Percentiles rank a stretch among this genome's conserved stretches.
Conservation (phyloP, 768 basidiomycete species). For the Xerocomellus amylosporus region DNA sequence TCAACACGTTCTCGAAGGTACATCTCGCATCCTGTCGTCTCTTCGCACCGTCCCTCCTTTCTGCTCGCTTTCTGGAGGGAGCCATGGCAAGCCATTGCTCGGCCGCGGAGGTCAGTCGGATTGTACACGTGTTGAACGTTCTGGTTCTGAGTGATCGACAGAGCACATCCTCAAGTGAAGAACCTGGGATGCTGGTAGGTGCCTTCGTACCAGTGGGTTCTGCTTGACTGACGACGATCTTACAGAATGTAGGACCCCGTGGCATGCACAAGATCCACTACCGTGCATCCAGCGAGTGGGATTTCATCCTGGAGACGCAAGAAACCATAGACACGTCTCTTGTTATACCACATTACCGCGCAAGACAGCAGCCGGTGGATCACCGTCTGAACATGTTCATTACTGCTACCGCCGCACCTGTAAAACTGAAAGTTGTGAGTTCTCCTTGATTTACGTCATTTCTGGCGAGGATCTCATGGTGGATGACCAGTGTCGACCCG, state of each 20-base stretch:
- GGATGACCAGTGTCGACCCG: slow-evolving; percentile 51
- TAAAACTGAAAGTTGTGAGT: slow-evolving; percentile 75
- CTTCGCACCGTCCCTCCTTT: background rate
- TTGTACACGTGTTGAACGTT: background rate
- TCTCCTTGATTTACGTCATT: background rate
- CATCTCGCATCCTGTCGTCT: background rate
- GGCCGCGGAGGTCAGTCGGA: slow-evolving; percentile 27
- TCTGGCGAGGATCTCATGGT: background rate
- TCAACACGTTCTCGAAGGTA: slow-evolving; percentile 6
- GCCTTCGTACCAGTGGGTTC: background rate
- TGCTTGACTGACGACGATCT: slow-evolving; percentile 1
- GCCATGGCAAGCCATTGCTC: slow-evolving; percentile 29
- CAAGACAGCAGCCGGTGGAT: slow-evolving; percentile 65
- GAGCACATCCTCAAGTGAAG: slow-evolving; percentile 26
- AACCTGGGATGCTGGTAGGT: slow-evolving; percentile 14
- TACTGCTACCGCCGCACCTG: slow-evolving; percentile 46
- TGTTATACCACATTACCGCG: slow-evolving; percentile 75
- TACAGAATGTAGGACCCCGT: slow-evolving; percentile 30
- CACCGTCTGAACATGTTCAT: slow-evolving; percentile 73
- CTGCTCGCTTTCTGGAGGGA: background rate
- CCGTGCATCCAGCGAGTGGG: slow-evolving; percentile 57
- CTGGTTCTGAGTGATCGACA: slow-evolving; percentile 13
- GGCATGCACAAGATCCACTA: slow-evolving; percentile 69
- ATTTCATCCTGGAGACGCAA: slow-evolving; percentile 57
- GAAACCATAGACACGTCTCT: slow-evolving; percentile 62